phyloP scores from a whole-genome alignment of 179 eudicot species.

The Beta corolliflora region DNA sequence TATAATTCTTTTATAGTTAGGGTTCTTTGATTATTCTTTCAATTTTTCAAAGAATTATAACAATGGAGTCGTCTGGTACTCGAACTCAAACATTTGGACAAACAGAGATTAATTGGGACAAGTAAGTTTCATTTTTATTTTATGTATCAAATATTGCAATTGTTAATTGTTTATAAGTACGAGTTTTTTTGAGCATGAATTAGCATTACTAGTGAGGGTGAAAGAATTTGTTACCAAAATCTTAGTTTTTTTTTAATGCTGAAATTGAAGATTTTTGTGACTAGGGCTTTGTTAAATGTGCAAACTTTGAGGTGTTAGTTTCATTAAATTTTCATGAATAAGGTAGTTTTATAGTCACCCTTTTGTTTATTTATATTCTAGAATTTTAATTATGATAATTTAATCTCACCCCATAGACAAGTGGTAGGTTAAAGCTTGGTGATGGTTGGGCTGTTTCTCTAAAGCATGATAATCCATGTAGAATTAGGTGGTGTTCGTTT shows the following conservation, averaged over 20 bases:
- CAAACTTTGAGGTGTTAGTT: background rate
- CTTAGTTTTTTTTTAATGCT: no score
- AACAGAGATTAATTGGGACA: slow-evolving; percentile 97
- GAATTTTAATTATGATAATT: background rate
- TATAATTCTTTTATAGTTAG: background rate
- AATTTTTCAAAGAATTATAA: background rate
- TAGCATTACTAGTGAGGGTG: background rate
- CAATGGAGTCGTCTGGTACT: slow-evolving; percentile 57
- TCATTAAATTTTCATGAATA: background rate
- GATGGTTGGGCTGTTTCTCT: background rate
- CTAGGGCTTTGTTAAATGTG: background rate
- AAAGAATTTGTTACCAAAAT: background rate
- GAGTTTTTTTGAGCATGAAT: background rate
- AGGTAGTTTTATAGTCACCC: background rate
- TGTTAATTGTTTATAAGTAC: background rate
- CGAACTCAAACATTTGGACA: slow-evolving; percentile 58
- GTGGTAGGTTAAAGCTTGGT: background rate
- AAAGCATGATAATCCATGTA: background rate
- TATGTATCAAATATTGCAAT: background rate
- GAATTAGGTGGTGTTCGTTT: no score
- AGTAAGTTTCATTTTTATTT: slow-evolving; percentile 42
- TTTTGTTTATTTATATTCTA: background rate
- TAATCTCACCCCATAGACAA: no score
- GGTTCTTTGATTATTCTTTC: background rate
- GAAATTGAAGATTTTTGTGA: background rate